Evolutionary conservation across 139 green algal genomes (phyloP).

Genomic region (Edaphochlamys debaryana): DNA sequence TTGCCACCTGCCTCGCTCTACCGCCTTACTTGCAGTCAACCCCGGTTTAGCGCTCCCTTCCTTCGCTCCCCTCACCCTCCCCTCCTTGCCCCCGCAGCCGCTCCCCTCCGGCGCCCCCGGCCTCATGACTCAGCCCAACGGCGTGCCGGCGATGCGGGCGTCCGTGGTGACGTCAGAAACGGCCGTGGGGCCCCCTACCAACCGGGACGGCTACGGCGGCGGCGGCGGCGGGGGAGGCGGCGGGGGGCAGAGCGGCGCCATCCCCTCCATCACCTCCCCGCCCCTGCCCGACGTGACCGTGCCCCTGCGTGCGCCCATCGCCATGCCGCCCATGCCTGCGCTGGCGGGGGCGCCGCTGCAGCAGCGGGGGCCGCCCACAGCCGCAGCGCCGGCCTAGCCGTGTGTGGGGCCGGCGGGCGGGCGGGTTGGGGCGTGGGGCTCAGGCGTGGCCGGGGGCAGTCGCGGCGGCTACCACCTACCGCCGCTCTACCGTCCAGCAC

Average conservation of each 20-base stretch:
- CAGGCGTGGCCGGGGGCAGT: no score
- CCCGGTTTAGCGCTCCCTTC: background rate
- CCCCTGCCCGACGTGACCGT: background rate
- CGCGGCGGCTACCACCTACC: no score
- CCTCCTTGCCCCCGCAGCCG: background rate
- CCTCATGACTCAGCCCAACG: background rate
- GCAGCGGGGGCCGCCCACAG: no score
- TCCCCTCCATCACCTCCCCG: conserved; percentile 12
- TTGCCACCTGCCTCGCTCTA: no score
- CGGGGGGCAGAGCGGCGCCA: no score
- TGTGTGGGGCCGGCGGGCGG: no score
- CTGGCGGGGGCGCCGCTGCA: no score
- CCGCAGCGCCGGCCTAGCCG: no score
- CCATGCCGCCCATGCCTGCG: conserved; percentile 26
- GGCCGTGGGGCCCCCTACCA: conserved; percentile 20
- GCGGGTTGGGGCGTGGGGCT: no score
- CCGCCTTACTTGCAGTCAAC: no score
- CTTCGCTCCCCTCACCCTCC: background rate
- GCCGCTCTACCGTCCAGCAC: no score
- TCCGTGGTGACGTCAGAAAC: conserved; percentile 16
- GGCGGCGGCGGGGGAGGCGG: background rate
- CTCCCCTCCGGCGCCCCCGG: background rate
- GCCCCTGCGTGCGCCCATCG: background rate
- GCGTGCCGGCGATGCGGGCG: background rate
- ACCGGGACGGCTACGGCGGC: background rate